phyloP scores from a whole-genome alignment of 768 basidiomycete species.

The Neoboletus subvelutipes region DNA sequence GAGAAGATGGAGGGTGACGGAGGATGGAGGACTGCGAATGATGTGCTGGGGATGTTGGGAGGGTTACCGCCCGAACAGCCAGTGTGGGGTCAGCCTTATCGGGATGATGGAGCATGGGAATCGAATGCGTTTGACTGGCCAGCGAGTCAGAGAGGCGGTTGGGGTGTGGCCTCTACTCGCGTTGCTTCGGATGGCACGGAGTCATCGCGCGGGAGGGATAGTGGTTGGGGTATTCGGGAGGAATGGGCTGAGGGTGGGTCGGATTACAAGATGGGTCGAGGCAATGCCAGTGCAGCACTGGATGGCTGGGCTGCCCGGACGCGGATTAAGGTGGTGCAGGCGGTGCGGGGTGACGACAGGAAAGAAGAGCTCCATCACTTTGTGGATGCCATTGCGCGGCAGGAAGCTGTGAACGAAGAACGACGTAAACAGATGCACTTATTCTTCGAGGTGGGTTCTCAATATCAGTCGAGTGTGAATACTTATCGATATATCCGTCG shows the following conservation, averaged over 20 bases:
- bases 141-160: constrained; percentile 10
- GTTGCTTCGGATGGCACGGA: constrained; percentile 23
- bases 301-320: constrained; percentile 1
- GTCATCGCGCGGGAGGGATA: constrained; percentile 12
- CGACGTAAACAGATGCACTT: constrained; percentile 46
- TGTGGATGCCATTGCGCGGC: constrained; percentile 47
- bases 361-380: constrained; percentile 34
- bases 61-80: constrained; percentile 8
- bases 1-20: constrained; percentile 39
- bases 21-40: constrained; percentile 30
- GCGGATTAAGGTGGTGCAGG: neutral
- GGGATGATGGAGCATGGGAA: constrained; percentile 10
- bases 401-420: constrained; percentile 38
- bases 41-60: constrained; percentile 32
- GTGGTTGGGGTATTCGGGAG: constrained; percentile 20
- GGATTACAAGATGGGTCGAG: neutral
- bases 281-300: neutral
- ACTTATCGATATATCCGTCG: constrained; percentile 2
- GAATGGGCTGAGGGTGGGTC: constrained; percentile 12
- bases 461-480: neutral
- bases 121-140: neutral
- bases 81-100: constrained; percentile 11
- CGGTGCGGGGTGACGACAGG: constrained; percentile 1
- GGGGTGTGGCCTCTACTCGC: constrained; percentile 9
- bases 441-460: constrained; percentile 46